Conservation (phyloP, 2,329 filamentous ascomycete species). For the Teratosphaeriaceae sp. region DNA sequence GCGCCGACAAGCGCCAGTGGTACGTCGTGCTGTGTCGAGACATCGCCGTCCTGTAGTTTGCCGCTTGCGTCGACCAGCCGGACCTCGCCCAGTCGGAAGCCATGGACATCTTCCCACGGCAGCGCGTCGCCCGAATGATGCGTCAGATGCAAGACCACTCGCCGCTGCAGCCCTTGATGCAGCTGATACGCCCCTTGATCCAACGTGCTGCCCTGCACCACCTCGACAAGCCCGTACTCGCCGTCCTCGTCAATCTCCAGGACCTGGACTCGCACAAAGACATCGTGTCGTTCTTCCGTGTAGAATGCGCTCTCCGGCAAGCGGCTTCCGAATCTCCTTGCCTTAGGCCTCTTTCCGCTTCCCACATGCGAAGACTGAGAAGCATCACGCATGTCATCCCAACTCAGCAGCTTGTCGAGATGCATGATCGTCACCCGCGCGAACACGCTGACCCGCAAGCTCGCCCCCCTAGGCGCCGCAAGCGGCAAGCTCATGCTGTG, state of each 20-base stretch:
- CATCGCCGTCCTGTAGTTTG: conserved; percentile 69
- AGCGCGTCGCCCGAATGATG: conserved; percentile 84
- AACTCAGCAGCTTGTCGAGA: conserved; percentile 92
- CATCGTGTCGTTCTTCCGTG: conserved; percentile 86
- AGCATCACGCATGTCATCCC: conserved; percentile 94
- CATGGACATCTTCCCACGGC: conserved; percentile 78
- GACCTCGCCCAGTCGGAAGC: conserved; percentile 71
- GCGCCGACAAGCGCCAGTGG: conserved; percentile 68
- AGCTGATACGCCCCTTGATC: conserved; percentile 91
- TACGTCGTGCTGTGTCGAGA: conserved; percentile 65
- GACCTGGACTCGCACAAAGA: conserved; percentile 81
- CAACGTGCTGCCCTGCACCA: conserved; percentile 74
- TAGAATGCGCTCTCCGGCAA: conserved; percentile 90
- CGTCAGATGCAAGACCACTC: conserved; percentile 80
- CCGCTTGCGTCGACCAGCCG: conserved; percentile 78
- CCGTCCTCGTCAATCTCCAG: conserved; percentile 88
- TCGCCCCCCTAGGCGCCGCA: conserved; percentile 65
- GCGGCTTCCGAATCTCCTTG: conserved; percentile 43
- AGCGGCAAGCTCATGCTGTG: conserved; percentile 95
- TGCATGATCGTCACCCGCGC: conserved; percentile 89
- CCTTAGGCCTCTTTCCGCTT: conserved; percentile 44
- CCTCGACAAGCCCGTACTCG: conserved; percentile 86
- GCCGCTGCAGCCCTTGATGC: conserved; percentile 86
- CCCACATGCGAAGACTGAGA: conserved; percentile 35
- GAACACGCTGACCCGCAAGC: conserved; percentile 81